phyloP scores from a whole-genome alignment of 2,329 filamentous ascomycete species.

The Cylindrodendrum hubeiense region DNA sequence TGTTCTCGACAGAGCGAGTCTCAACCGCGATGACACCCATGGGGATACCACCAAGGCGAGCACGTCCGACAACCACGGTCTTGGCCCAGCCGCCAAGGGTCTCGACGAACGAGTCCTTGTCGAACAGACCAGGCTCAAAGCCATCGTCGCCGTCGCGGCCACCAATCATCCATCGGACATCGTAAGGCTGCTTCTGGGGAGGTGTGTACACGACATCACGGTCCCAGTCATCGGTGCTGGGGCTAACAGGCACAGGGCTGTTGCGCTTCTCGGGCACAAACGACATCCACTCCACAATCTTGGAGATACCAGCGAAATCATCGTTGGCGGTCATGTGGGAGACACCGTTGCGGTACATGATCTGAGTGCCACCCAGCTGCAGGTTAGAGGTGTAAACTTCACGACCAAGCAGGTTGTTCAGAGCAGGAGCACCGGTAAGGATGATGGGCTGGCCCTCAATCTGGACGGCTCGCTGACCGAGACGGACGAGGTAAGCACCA shows the following conservation, averaged over 20 bases:
- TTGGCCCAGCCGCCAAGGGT: slow-evolving; percentile 96
- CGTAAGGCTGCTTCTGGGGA: slow-evolving; percentile 86
- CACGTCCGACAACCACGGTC: slow-evolving; percentile 96
- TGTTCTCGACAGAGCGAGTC: slow-evolving; percentile 95
- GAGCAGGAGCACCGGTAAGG: slow-evolving; percentile 93
- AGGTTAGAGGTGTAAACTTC: slow-evolving; percentile 99
- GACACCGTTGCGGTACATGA: slow-evolving; percentile 99
- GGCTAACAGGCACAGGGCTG: slow-evolving; percentile 91
- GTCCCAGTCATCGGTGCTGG: slow-evolving; percentile 89
- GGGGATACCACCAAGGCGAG: slow-evolving; percentile 95
- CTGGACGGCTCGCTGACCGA: slow-evolving; percentile 98
- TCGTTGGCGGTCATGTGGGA: slow-evolving; percentile 98
- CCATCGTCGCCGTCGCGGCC: slow-evolving; percentile 83
- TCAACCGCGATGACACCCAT: slow-evolving; percentile 99
- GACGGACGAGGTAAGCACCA: slow-evolving; percentile 97
- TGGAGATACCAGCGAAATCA: slow-evolving; percentile 97
- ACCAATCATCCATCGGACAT: slow-evolving; percentile 92
- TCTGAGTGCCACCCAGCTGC: slow-evolving; percentile 99
- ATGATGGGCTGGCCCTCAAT: slow-evolving; percentile 99
- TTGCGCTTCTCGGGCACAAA: slow-evolving; percentile 97
- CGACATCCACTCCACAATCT: slow-evolving; percentile 98
- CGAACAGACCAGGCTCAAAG: slow-evolving; percentile 93
- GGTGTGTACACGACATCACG: slow-evolving; percentile 90
- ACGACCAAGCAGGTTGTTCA: slow-evolving; percentile 98
- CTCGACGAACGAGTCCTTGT: slow-evolving; percentile 97